A percentile compares a stretch with the other conserved stretches of the same genome.
Conservation (phyloP, 1,139 yeast genomes). For the Lodderomyces jiufengensis region DNA sequence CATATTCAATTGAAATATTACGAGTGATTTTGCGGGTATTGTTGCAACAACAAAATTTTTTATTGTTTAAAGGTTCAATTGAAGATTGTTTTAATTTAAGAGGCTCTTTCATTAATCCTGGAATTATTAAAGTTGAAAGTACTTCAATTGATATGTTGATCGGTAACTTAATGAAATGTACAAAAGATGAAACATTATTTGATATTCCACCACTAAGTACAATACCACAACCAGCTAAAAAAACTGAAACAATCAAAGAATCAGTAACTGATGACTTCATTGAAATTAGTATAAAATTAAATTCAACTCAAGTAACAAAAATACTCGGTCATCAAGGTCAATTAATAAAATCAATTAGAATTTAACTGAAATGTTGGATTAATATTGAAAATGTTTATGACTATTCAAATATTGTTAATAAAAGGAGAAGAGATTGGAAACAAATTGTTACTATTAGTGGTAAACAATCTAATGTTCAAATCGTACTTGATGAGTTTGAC, state of each 20-base stretch:
- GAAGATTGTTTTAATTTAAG: conserved; percentile 2
- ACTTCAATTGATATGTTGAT: too few relatives aligned
- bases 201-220: background rate
- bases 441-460: conserved; percentile 18
- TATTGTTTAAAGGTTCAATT: background rate
- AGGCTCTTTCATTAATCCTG: conserved; percentile 2
- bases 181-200: background rate
- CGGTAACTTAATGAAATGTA: background rate
- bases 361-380: conserved; percentile 27
- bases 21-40: too few relatives aligned
- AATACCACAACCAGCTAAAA: background rate
- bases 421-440: conserved; percentile 9
- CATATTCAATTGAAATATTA: too few relatives aligned
- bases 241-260: background rate
- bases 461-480: conserved; percentile 14
- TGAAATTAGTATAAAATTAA: too few relatives aligned
- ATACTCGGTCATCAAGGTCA: conserved; percentile 28
- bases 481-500: conserved; percentile 17
- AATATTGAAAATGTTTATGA: conserved; percentile 16
- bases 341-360: conserved; percentile 23
- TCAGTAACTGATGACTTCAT: too few relatives aligned
- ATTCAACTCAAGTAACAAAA: conserved; percentile 23
- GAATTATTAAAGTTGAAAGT: conserved; percentile 4
- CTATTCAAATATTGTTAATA: too few relatives aligned
- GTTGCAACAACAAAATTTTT: too few relatives aligned